A percentile compares a stretch with the other conserved stretches of the same genome.
Evolutionary conservation across 805 yeast species (phyloP).

Genomic region (Monosporozyma siamensis): DNA sequence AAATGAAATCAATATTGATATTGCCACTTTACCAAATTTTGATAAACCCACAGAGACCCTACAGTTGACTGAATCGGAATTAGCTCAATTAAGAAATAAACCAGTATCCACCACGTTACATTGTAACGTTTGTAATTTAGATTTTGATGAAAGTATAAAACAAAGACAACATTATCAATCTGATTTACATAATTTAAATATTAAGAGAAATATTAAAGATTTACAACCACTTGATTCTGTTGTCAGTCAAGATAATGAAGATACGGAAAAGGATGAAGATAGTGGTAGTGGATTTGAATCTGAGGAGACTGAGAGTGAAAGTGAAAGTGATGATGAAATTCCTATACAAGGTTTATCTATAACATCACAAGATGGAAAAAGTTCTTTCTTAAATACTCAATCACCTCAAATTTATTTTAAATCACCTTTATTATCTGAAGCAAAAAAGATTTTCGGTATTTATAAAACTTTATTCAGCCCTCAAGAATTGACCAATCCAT

Average conservation of each 20-base stretch:
- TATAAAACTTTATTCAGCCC: conserved; percentile 55
- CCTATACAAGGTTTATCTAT: conserved; percentile 15
- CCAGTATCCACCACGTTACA: conserved; percentile 5
- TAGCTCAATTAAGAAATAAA: conserved; percentile 13
- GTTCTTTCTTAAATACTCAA: conserved; percentile 50
- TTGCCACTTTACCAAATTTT: neutral
- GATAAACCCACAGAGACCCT: neutral
- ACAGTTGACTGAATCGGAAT: conserved; percentile 8
- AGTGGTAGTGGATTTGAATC: conserved; percentile 1
- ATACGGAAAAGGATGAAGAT: conserved; percentile 27
- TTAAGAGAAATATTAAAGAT: conserved; percentile 42
- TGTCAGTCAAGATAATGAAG: conserved; percentile 48
- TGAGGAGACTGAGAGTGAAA: conserved; percentile 3
- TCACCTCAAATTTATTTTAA: conserved; percentile 60
- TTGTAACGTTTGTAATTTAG: conserved; percentile 22
- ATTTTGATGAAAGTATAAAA: conserved; percentile 10
- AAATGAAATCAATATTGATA: conserved; percentile 23
- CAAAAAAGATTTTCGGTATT: conserved; percentile 42
- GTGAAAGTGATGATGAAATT: conserved; percentile 17
- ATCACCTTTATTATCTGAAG: conserved; percentile 35
- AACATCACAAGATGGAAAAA: conserved; percentile 17
- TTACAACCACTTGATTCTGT: conserved; percentile 41
- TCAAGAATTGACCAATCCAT: conserved; percentile 39
- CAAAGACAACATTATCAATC: conserved; percentile 44
- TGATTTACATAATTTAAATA: conserved; percentile 50